Evolutionary conservation across 179 eudicot species (phyloP).

Genomic region (Beta lomatogona): DNA sequence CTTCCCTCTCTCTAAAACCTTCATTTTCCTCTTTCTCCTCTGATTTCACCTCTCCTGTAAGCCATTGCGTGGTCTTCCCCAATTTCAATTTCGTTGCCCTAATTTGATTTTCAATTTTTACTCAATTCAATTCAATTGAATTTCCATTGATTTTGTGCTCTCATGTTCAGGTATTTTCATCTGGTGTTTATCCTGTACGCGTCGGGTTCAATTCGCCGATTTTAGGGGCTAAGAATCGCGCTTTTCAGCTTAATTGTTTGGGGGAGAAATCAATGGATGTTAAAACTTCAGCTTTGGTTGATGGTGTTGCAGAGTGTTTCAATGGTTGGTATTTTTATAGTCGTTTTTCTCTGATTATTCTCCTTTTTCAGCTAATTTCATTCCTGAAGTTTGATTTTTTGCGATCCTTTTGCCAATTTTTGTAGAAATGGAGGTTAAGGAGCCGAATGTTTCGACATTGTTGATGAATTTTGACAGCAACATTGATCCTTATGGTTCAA

Average conservation of each 20-base stretch:
- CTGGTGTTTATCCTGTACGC: constrained; percentile 33
- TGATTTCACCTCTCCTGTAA: constrained; percentile 35
- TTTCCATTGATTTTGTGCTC: not conserved
- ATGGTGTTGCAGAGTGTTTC: constrained; percentile 54
- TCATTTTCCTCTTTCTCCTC: constrained; percentile 29
- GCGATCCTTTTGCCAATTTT: not conserved
- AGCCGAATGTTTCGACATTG: constrained; percentile 80
- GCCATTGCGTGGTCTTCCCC: not conserved
- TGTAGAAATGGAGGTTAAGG: constrained; percentile 44
- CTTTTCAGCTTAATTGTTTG: constrained; percentile 50
- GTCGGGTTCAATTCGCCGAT: constrained; percentile 36
- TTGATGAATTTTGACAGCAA: constrained; percentile 74
- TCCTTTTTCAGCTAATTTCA: not conserved
- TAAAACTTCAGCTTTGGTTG: constrained; percentile 47
- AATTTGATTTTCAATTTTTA: not conserved
- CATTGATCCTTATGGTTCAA: constrained; percentile 84
- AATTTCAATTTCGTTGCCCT: not conserved
- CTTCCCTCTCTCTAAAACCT: constrained; percentile 36
- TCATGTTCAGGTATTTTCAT: constrained; percentile 34
- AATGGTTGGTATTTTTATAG: constrained; percentile 40
- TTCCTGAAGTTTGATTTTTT: not conserved
- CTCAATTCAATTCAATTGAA: not conserved
- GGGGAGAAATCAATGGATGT: constrained; percentile 67
- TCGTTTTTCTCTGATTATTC: not conserved
- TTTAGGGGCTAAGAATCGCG: constrained; percentile 22